These are phyloP conservation scores for Neurospora sp. DNA, from an alignment of 2,329 filamentous ascomycete genomes.

Conservation along the genomic window DNA sequence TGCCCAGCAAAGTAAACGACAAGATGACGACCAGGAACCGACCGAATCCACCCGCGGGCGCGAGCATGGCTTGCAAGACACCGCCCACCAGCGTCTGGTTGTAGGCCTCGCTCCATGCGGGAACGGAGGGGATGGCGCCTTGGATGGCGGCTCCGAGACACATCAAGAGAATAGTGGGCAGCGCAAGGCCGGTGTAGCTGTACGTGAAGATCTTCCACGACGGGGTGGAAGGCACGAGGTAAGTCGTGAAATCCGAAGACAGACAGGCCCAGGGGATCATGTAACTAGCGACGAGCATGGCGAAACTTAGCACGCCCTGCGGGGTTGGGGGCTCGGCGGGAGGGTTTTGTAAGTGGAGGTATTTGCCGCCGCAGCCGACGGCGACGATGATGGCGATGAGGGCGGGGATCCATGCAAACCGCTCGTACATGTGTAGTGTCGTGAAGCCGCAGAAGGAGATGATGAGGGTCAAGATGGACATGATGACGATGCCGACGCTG, in stretches of 20 bases:
- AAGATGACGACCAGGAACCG: slow-evolving; percentile 52
- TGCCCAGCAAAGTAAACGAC: slow-evolving; percentile 46
- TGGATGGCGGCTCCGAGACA: slow-evolving; percentile 54
- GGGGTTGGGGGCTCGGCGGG: slow-evolving; percentile 32
- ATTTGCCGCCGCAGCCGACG: slow-evolving; percentile 40
- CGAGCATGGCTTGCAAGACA: slow-evolving; percentile 49
- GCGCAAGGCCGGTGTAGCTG: slow-evolving; percentile 42
- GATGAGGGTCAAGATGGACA: slow-evolving; percentile 43
- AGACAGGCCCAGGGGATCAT: slow-evolving; percentile 53
- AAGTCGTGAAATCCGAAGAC: slow-evolving; percentile 51
- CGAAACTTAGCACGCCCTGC: slow-evolving; percentile 42
- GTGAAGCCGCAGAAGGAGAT: slow-evolving; percentile 53
- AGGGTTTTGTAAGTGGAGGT: slow-evolving; percentile 36
- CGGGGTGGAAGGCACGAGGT: slow-evolving; percentile 45
- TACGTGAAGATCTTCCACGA: slow-evolving; percentile 43
- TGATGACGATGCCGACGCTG: slow-evolving; percentile 50
- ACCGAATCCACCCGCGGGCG: slow-evolving; percentile 47
- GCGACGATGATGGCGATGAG: slow-evolving; percentile 45
- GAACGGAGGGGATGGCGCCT: slow-evolving; percentile 44
- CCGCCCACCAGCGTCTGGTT: slow-evolving; percentile 44
- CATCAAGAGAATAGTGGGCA: slow-evolving; percentile 51
- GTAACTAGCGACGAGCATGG: slow-evolving; percentile 51
- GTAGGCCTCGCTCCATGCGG: slow-evolving; percentile 45
- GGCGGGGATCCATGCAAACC: slow-evolving; percentile 46
- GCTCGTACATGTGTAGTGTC: slow-evolving; percentile 47